phyloP scores from a whole-genome alignment of 306 rosid genomes.

The Vigna hirtella region DNA sequence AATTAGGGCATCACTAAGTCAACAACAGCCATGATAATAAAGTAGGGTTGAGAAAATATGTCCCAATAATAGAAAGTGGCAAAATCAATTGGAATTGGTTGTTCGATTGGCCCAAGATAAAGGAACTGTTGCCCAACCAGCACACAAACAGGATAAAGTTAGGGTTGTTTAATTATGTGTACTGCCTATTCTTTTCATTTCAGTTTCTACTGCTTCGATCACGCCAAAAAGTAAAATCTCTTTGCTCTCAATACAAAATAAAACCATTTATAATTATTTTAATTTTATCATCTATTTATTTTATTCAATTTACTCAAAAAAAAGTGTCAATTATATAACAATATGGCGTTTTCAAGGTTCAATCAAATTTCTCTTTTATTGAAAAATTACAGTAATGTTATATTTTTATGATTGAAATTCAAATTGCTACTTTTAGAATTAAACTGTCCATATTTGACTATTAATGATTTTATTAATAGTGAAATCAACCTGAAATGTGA shows the following conservation, averaged over 20 bases:
- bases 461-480: no score
- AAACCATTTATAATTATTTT: no score
- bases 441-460: no score
- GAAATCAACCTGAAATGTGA: no score
- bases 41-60: slow-evolving; percentile 53
- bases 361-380: no score
- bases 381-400: no score
- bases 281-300: background rate
- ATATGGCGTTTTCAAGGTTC: no score
- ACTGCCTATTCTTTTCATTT: slow-evolving; percentile 42
- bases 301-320: no score
- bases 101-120: slow-evolving; percentile 44
- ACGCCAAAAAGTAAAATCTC: background rate
- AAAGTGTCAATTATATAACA: no score
- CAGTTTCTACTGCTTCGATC: slow-evolving; percentile 16
- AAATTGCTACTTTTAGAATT: no score
- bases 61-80: slow-evolving; percentile 40
- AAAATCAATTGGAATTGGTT: slow-evolving; percentile 36
- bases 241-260: background rate
- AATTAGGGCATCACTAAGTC: slow-evolving; percentile 45
- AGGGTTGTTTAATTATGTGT: slow-evolving; percentile 15
- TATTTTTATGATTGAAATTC: no score
- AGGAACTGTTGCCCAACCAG: slow-evolving; percentile 45
- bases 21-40: slow-evolving; percentile 47
- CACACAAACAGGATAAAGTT: slow-evolving; percentile 44